phyloP scores from a whole-genome alignment of 768 basidiomycete genomes.

The Agaricus subrufescens region DNA sequence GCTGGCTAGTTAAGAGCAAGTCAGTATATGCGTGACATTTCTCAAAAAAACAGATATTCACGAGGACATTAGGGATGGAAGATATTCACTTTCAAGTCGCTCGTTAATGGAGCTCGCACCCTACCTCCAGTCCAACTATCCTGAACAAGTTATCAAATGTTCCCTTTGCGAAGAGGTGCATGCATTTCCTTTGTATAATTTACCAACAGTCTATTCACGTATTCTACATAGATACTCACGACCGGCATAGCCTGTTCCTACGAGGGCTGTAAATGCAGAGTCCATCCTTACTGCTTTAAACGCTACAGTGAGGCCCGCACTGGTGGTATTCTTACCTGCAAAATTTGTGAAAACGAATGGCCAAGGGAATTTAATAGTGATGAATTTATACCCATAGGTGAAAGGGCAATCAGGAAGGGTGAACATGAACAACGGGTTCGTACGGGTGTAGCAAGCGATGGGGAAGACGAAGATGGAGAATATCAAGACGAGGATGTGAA shows the following conservation, averaged over 20 bases:
- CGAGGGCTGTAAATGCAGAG: conserved; percentile 53
- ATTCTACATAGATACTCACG: conserved; percentile 50
- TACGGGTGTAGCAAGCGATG: conserved; percentile 30
- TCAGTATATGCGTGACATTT: conserved; percentile 28
- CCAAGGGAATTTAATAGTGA: conserved; percentile 40
- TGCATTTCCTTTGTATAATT: neutral
- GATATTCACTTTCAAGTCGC: conserved; percentile 74
- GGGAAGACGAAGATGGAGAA: conserved; percentile 34
- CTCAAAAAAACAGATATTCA: neutral
- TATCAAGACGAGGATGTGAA: conserved; percentile 38
- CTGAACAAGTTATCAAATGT: conserved; percentile 69
- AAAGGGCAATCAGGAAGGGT: conserved; percentile 59
- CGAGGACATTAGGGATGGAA: conserved; percentile 45
- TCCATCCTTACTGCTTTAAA: conserved; percentile 66
- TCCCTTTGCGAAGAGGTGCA: conserved; percentile 67
- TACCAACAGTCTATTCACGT: neutral
- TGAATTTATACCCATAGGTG: conserved; percentile 56
- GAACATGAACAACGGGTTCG: conserved; percentile 42
- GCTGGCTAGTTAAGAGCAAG: conserved; percentile 76
- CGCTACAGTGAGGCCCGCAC: conserved; percentile 30
- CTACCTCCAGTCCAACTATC: conserved; percentile 71
- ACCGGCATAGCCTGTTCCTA: conserved; percentile 61
- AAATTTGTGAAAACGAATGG: conserved; percentile 59
- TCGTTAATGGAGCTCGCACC: conserved; percentile 66
- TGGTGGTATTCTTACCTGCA: conserved; percentile 38